phyloP scores from a whole-genome alignment of 805 yeast genomes.

The Candida cerambycidarum region DNA sequence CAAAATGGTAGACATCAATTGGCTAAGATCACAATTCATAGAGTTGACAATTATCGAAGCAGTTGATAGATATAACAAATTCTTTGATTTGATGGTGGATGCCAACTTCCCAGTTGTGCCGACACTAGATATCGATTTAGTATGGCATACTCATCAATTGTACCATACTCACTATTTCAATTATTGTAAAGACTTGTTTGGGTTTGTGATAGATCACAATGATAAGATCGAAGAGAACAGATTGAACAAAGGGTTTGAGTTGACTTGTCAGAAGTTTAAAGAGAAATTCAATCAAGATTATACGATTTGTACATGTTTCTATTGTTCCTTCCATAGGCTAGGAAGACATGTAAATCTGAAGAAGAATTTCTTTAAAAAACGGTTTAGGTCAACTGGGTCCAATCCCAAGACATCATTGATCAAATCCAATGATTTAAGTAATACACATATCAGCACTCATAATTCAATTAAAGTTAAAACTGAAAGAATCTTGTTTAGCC shows the following conservation, averaged over 20 bases:
- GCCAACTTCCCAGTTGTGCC: conserved; percentile 6
- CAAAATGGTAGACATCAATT: conserved; percentile 15
- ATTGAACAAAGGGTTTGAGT: conserved; percentile 18
- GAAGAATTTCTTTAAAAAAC: not conserved
- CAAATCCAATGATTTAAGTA: not conserved
- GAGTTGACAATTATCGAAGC: conserved; percentile 21
- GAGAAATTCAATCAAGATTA: not conserved
- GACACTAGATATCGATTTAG: conserved; percentile 7
- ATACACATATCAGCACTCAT: not conserved
- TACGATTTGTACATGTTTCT: not conserved
- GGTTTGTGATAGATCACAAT: conserved; percentile 17
- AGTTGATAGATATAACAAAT: conserved; percentile 19
- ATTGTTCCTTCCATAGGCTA: not conserved
- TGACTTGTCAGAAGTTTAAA: conserved; percentile 10
- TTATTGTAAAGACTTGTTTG: conserved; percentile 4
- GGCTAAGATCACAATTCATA: not conserved
- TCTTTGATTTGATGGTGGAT: conserved; percentile 13
- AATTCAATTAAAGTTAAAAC: not conserved
- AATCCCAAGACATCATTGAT: not conserved
- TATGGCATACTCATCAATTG: conserved; percentile 9
- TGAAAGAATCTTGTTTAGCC: not conserved
- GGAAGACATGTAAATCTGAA: not conserved
- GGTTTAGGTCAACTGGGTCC: not conserved
- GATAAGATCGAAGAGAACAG: conserved; percentile 23
- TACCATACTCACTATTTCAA: not conserved